Evolutionary conservation across 2,329 filamentous ascomycete species (phyloP).

Genomic region (Basipetospora chlamydospora): DNA sequence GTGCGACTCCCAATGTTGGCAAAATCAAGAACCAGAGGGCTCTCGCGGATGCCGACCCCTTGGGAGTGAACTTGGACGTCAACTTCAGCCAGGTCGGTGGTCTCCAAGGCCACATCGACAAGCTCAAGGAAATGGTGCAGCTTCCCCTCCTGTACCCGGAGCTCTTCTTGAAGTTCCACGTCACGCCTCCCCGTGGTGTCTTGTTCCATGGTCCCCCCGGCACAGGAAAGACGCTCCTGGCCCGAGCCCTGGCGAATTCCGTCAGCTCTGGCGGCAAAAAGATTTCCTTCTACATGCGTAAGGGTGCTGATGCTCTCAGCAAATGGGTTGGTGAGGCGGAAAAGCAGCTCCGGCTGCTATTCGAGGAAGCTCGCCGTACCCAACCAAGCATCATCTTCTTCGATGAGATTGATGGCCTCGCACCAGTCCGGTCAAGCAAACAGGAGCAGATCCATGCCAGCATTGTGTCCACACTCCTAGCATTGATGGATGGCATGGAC

Average conservation of each 20-base stretch:
- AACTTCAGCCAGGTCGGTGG: slow-evolving; percentile 93
- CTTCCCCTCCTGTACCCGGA: slow-evolving; percentile 89
- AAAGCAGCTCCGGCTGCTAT: slow-evolving; percentile 80
- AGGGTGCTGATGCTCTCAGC: slow-evolving; percentile 90
- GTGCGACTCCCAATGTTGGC: slow-evolving; percentile 63
- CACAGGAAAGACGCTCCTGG: slow-evolving; percentile 94
- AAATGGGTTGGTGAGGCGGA: slow-evolving; percentile 99
- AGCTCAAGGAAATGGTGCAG: slow-evolving; percentile 97
- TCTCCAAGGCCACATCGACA: slow-evolving; percentile 83
- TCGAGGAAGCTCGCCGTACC: slow-evolving; percentile 88
- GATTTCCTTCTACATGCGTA: slow-evolving; percentile 98
- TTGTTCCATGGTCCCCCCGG: slow-evolving; percentile 94
- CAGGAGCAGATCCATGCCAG: slow-evolving; percentile 98
- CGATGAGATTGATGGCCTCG: slow-evolving; percentile 93
- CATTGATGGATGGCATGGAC: slow-evolving; percentile 96
- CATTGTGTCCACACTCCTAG: slow-evolving; percentile 87
- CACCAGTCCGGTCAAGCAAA: slow-evolving; percentile 91
- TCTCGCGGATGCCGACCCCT: slow-evolving; percentile 82
- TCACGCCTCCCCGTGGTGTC: slow-evolving; percentile 87
- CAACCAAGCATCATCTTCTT: slow-evolving; percentile 96
- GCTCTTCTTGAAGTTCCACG: slow-evolving; percentile 78
- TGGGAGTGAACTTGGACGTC: slow-evolving; percentile 84
- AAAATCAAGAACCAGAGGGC: slow-evolving; percentile 89
- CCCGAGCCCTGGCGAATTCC: slow-evolving; percentile 80
- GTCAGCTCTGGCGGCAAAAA: slow-evolving; percentile 81